Percentiles rank a stretch among this genome's conserved stretches.
phyloP scores from a whole-genome alignment of 2,329 filamentous ascomycete species.

The Sclerotinia sclerotiorum region DNA sequence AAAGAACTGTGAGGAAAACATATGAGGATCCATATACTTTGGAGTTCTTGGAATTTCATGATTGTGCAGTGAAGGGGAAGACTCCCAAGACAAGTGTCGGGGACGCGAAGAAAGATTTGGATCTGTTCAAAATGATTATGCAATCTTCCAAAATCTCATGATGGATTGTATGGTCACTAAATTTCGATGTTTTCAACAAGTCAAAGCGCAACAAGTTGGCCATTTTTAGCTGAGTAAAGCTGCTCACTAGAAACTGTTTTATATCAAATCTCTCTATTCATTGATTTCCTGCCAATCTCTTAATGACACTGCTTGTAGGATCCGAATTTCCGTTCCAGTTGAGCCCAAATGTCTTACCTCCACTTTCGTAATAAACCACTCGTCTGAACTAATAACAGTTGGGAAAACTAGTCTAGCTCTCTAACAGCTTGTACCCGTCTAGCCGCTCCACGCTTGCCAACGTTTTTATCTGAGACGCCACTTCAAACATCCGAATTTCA shows the following conservation, averaged over 20 bases:
- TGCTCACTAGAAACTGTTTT: neutral
- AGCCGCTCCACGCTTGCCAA: neutral
- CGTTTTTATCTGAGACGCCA: neutral
- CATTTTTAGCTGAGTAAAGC: neutral
- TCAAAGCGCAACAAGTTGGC: neutral
- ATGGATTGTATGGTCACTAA: neutral
- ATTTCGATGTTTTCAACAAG: neutral
- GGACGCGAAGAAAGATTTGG: slow-evolving; percentile 35
- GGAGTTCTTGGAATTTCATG: slow-evolving; percentile 43
- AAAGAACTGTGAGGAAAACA: slow-evolving; percentile 38
- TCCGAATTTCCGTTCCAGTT: neutral
- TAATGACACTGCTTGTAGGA: neutral
- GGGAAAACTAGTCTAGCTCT: neutral
- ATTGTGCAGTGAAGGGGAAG: slow-evolving; percentile 34
- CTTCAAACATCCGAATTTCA: neutral
- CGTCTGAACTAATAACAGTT: neutral
- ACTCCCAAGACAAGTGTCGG: slow-evolving; percentile 38
- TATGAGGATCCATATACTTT: slow-evolving; percentile 47
- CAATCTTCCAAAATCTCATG: slow-evolving; percentile 18
- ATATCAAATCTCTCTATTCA: neutral
- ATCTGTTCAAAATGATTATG: slow-evolving; percentile 32
- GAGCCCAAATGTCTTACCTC: neutral
- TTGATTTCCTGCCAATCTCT: neutral
- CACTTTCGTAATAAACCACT: neutral
- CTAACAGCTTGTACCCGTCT: neutral